Conservation (phyloP, 345 rosid species). For the Hypericum androsaemum region DNA sequence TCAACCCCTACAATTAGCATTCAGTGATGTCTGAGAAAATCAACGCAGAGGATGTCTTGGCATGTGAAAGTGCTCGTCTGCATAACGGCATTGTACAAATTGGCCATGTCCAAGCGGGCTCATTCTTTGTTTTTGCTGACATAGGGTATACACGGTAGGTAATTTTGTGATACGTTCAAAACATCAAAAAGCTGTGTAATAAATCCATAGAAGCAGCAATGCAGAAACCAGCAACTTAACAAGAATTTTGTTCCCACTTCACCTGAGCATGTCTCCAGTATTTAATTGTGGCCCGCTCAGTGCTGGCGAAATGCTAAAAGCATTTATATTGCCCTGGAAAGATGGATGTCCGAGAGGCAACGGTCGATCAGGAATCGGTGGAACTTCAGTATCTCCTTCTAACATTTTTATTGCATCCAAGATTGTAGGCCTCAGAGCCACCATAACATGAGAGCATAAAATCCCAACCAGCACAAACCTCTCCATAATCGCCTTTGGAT, state of each 20-base stretch:
- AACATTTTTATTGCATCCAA: conserved; percentile 77
- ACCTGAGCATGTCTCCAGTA: conserved; percentile 44
- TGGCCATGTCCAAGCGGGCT: too few relatives aligned
- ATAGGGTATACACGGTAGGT: too few relatives aligned
- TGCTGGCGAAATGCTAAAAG: conserved; percentile 47
- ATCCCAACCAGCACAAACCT: conserved; percentile 76
- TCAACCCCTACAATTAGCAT: conserved; percentile 86
- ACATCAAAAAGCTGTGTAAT: too few relatives aligned
- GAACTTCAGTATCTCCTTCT: conserved; percentile 86
- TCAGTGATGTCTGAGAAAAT: conserved; percentile 52
- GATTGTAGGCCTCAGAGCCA: conserved; percentile 77
- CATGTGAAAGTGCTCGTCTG: too few relatives aligned
- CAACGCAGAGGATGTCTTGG: too few relatives aligned
- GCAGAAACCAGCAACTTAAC: too few relatives aligned
- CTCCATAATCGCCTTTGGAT: conserved; percentile 72
- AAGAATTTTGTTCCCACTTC: not conserved
- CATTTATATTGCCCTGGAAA: conserved; percentile 16
- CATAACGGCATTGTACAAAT: too few relatives aligned
- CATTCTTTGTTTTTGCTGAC: too few relatives aligned
- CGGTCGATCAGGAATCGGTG: conserved; percentile 69
- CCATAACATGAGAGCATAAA: conserved; percentile 89
- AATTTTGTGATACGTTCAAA: too few relatives aligned
- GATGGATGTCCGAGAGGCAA: conserved; percentile 52
- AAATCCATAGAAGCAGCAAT: too few relatives aligned
- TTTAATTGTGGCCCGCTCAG: conserved; percentile 36